Evolutionary conservation across 2,329 filamentous ascomycete species (phyloP), one percentile per base, ranked within the genome.

Genomic region (Podosphaera xanthii): DNA sequence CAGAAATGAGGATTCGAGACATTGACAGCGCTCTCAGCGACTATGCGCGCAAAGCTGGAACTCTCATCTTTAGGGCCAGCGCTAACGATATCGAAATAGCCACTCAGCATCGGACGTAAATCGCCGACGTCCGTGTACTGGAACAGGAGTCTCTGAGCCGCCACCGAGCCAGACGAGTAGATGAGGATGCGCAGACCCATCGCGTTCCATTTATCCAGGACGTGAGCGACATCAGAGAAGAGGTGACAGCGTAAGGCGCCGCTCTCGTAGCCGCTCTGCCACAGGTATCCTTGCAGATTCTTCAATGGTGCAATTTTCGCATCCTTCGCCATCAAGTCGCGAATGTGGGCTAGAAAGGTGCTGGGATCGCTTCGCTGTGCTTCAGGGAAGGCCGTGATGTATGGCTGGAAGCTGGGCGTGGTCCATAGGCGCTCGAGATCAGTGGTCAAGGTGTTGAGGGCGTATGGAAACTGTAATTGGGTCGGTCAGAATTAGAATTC

Each of bases 141-240:
- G 71, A 91, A 91, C 62, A 91, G 77, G 62, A 91, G 74, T 71
- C 88, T 87, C 74, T 92, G 87, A 12, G 87, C 87, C 30, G 83
- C 77, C 4, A 91, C 83, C 31, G 84, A 89, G 38, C 87, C 87
- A 10, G 84, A 89, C 3, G 84, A 89, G 72, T 90, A 92, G 67
- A 92, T 90, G 65, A 85, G 79, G 63, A 90, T 76, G 61, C 74
- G 74, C 63, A 74, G 74, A 1, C 64, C 63, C 62, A 79, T 73
- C 34, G 76, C 77, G 36, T 73, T 70, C 80, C 85, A 89, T 50
- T 72, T 65, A 58, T 73, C 70, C 62, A 89, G 73, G 62, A 77
- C 77, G 7, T 79, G 76, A n/a, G 79, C 73, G 22, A 91, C 86
- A 67, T 92, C 87, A 3, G 77, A 72, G 69, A 88, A 92, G 61